Evolutionary conservation across 306 rosid genomes (phyloP).

Genomic region (Rosa lucieae): DNA sequence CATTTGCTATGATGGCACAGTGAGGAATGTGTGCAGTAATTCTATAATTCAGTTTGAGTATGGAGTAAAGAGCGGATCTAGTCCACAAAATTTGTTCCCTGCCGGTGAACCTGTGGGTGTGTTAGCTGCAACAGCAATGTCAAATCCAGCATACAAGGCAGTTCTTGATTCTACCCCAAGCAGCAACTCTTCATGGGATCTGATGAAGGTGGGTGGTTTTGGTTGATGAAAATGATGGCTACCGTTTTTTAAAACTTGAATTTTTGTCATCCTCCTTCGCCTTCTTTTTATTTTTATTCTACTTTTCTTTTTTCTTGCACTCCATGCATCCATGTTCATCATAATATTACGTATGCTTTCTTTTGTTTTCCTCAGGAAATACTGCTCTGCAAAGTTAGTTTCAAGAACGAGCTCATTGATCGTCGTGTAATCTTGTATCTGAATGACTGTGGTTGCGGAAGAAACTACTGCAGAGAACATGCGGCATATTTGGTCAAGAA

Average conservation of each 20-base stretch:
- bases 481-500: slow-evolving; percentile 82
- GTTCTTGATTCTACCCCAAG: slow-evolving; percentile 91
- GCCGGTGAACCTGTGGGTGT: slow-evolving; percentile 99
- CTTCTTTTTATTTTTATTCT: background rate
- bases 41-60: slow-evolving; percentile 82
- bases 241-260: background rate
- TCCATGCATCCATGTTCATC: background rate
- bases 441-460: slow-evolving; percentile 79
- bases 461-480: slow-evolving; percentile 64
- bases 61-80: slow-evolving; percentile 51
- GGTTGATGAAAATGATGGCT: background rate
- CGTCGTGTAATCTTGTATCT: slow-evolving; percentile 76
- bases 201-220: slow-evolving; percentile 76
- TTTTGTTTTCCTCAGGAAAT: slow-evolving; percentile 61
- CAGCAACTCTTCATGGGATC: slow-evolving; percentile 95
- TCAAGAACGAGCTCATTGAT: slow-evolving; percentile 71
- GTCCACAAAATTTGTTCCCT: slow-evolving; percentile 54
- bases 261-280: background rate
- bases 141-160: slow-evolving; percentile 96
- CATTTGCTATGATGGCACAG: slow-evolving; percentile 90
- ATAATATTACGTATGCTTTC: background rate
- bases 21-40: slow-evolving; percentile 82
- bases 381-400: slow-evolving; percentile 74
- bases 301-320: background rate
- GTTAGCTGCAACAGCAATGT: slow-evolving; percentile 95